Conservation (phyloP, 2,329 filamentous ascomycete species). For the Pseudogymnoascus sp. region DNA sequence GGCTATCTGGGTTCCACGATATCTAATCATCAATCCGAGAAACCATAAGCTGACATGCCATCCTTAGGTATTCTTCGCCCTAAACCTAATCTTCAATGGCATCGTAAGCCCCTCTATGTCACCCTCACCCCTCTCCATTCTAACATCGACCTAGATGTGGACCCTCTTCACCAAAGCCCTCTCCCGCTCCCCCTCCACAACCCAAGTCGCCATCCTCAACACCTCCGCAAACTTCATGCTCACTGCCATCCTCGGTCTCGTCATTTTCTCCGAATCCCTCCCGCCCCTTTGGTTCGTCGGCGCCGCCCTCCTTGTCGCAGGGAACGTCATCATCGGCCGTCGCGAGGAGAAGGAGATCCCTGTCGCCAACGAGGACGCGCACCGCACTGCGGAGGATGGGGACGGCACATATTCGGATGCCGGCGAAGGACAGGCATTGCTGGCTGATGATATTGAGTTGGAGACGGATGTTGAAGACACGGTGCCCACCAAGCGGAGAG, state of each 20-base stretch:
- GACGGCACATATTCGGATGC: background rate
- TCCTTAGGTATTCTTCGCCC: conserved; percentile 55
- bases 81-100: conserved; percentile 69
- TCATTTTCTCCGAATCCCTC: conserved; percentile 64
- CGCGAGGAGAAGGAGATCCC: conserved; percentile 48
- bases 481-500: background rate
- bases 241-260: conserved; percentile 62
- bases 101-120: conserved; percentile 41
- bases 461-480: conserved; percentile 6
- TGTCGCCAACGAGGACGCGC: background rate
- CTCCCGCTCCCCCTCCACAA: conserved; percentile 66
- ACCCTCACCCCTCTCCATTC: background rate
- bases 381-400: background rate
- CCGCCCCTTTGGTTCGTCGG: conserved; percentile 72
- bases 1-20: background rate
- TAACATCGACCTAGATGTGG: conserved; percentile 55
- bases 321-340: conserved; percentile 70
- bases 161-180: conserved; percentile 72
- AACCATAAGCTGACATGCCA: background rate
- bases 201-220: conserved; percentile 75
- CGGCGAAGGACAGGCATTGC: background rate
- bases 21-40: background rate
- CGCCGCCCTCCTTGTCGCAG: conserved; percentile 62
- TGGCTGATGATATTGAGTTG: conserved; percentile 13
- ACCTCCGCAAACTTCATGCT: conserved; percentile 76